Evolutionary conservation across 257 asterid species (phyloP).

Genomic region (Ocimum tenuiflorum): DNA sequence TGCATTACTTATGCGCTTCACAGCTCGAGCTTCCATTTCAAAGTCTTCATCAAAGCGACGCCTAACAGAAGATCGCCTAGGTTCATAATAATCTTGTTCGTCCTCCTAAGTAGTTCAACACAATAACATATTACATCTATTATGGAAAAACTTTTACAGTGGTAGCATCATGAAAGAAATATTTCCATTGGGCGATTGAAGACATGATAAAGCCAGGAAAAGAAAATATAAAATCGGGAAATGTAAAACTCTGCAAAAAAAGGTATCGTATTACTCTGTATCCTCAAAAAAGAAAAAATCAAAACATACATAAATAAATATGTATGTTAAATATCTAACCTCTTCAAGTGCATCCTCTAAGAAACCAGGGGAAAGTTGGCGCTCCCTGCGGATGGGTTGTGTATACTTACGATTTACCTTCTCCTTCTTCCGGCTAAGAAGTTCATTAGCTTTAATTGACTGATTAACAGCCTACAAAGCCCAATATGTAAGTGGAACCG

Average conservation of each 20-base stretch:
- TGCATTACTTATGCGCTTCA: slow-evolving; percentile 83
- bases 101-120: slow-evolving; percentile 53
- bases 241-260: neutral
- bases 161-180: neutral
- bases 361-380: slow-evolving; percentile 96
- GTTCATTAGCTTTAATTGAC: slow-evolving; percentile 78
- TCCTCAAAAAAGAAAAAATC: neutral
- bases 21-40: slow-evolving; percentile 91
- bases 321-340: slow-evolving; percentile 31
- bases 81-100: slow-evolving; percentile 65
- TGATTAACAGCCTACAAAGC: slow-evolving; percentile 68
- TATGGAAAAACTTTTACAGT: neutral
- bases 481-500: neutral
- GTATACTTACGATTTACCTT: slow-evolving; percentile 83
- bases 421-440: slow-evolving; percentile 91
- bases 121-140: slow-evolving; percentile 1
- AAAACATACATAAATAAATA: neutral
- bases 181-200: neutral
- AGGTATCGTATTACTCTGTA: neutral
- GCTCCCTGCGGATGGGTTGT: slow-evolving; percentile 86
- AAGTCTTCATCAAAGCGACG: slow-evolving; percentile 81
- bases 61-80: slow-evolving; percentile 61
- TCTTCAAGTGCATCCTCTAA: slow-evolving; percentile 89
- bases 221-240: neutral
- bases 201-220: neutral